Percentiles rank a stretch among this genome's conserved stretches.
Evolutionary conservation across 2,329 filamentous ascomycete species (phyloP).

Genomic region (Epichloe scottii): DNA sequence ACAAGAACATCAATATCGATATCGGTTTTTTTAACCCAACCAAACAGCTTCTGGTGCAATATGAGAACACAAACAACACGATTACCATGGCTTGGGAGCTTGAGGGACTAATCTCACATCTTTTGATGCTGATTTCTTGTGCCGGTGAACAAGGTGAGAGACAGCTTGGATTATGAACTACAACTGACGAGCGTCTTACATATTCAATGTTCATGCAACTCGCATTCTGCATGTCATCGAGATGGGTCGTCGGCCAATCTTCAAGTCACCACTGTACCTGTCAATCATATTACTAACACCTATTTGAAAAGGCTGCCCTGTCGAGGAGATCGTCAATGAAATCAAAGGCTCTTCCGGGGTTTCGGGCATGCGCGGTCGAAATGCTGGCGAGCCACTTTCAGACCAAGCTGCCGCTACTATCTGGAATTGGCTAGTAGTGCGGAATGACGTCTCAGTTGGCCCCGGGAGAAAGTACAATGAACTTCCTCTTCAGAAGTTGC

Average conservation of each 20-base stretch:
- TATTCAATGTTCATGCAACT: background rate
- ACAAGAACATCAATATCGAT: background rate
- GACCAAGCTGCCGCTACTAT: conserved; percentile 19
- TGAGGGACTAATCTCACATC: conserved; percentile 24
- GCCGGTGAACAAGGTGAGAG: conserved; percentile 25
- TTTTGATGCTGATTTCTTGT: conserved; percentile 25
- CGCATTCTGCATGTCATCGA: background rate
- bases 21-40: conserved; percentile 1
- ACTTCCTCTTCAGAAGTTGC: conserved; percentile 26
- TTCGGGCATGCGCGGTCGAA: conserved; percentile 7
- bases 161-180: background rate
- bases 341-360: conserved; percentile 16
- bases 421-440: conserved; percentile 23
- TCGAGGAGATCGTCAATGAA: conserved; percentile 19
- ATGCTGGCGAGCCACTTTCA: conserved; percentile 8
- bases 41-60: conserved; percentile 1
- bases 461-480: conserved; percentile 19
- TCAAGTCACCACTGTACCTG: background rate
- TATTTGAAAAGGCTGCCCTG: conserved; percentile 16
- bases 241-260: background rate
- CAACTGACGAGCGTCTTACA: background rate
- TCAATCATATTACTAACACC: background rate
- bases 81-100: conserved; percentile 25
- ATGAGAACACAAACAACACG: conserved; percentile 13
- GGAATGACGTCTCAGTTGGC: conserved; percentile 25